phyloP scores from a whole-genome alignment of 1,284 basidiomycete genomes.

The Irpex sp. region DNA sequence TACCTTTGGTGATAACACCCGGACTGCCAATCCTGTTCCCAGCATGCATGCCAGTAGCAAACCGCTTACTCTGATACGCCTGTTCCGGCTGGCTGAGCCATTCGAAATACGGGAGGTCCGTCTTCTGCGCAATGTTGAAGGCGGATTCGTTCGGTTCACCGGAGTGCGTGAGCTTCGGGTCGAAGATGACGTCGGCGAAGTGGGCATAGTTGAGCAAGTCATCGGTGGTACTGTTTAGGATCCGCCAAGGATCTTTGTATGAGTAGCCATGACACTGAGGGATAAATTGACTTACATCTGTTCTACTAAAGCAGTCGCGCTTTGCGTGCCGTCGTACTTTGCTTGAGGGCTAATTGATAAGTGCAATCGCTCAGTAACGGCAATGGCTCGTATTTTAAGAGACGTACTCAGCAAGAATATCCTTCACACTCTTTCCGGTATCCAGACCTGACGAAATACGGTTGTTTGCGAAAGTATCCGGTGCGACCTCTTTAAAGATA shows the following conservation, averaged over 20 bases:
- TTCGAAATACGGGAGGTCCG: slow-evolving; percentile 24
- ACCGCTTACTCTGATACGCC: slow-evolving; percentile 29
- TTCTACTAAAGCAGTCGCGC: slow-evolving; percentile 1
- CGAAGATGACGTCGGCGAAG: slow-evolving; percentile 30
- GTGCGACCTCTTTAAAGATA: slow-evolving; percentile 37
- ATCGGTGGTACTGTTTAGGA: background rate
- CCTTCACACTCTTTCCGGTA: slow-evolving; percentile 31
- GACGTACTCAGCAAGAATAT: background rate
- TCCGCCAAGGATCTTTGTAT: background rate
- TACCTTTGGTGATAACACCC: background rate
- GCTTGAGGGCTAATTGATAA: background rate
- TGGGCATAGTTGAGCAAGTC: slow-evolving; percentile 20
- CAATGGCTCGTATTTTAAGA: background rate
- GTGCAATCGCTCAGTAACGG: too few species aligned
- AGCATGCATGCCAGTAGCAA: slow-evolving; percentile 62
- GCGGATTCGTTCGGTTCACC: slow-evolving; percentile 27
- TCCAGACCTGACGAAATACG: slow-evolving; percentile 39
- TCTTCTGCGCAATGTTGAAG: slow-evolving; percentile 26
- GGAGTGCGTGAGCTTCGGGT: slow-evolving; percentile 28
- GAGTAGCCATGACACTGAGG: background rate
- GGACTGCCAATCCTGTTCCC: slow-evolving; percentile 41
- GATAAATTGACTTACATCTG: background rate
- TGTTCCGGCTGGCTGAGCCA: slow-evolving; percentile 29
- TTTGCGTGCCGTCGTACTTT: slow-evolving; percentile 5
- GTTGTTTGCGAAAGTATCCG: slow-evolving; percentile 41